Percentiles rank a stretch among this genome's conserved stretches.
These are phyloP conservation scores for Torulaspora microellipsoides DNA, from an alignment of 805 yeast species.

Conservation along the genomic window DNA sequence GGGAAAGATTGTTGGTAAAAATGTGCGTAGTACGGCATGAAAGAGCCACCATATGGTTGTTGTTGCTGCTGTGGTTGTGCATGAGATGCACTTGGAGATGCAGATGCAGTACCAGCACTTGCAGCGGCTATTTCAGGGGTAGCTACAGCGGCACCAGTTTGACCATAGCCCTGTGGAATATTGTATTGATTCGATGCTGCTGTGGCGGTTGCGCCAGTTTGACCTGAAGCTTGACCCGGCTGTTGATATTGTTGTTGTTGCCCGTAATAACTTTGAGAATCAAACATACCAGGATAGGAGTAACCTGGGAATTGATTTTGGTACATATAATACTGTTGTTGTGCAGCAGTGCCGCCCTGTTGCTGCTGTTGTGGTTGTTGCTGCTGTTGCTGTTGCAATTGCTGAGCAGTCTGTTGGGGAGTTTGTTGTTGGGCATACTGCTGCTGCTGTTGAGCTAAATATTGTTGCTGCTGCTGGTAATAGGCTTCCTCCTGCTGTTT, in stretches of 20 bases:
- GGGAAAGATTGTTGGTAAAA: slow-evolving; percentile 37
- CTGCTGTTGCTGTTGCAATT: slow-evolving; percentile 27
- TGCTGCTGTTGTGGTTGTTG: slow-evolving; percentile 27
- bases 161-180: slow-evolving; percentile 26
- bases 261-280: slow-evolving; percentile 31
- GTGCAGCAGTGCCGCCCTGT: slow-evolving; percentile 30
- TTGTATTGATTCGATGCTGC: slow-evolving; percentile 19
- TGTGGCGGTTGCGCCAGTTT: slow-evolving; percentile 13
- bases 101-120: slow-evolving; percentile 23
- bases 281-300: slow-evolving; percentile 36
- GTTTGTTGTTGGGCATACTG: slow-evolving; percentile 18
- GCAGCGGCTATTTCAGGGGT: slow-evolving; percentile 20
- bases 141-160: slow-evolving; percentile 20
- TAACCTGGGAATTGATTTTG: slow-evolving; percentile 37
- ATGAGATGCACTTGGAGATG: slow-evolving; percentile 23
- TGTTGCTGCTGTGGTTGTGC: slow-evolving; percentile 27
- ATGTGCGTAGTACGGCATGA: slow-evolving; percentile 36
- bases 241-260: slow-evolving; percentile 30
- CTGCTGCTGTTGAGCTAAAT: slow-evolving; percentile 24
- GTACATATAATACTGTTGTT: slow-evolving; percentile 36
- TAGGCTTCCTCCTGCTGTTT: slow-evolving; percentile 17
- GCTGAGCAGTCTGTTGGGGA: slow-evolving; percentile 20
- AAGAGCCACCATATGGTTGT: slow-evolving; percentile 32
- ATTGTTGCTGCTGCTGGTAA: slow-evolving; percentile 18
- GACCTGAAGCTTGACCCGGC: slow-evolving; percentile 15